Base-by-base conservation (phyloP, 805 yeast species). In the Saccharomycopsis capsularis region DNA sequence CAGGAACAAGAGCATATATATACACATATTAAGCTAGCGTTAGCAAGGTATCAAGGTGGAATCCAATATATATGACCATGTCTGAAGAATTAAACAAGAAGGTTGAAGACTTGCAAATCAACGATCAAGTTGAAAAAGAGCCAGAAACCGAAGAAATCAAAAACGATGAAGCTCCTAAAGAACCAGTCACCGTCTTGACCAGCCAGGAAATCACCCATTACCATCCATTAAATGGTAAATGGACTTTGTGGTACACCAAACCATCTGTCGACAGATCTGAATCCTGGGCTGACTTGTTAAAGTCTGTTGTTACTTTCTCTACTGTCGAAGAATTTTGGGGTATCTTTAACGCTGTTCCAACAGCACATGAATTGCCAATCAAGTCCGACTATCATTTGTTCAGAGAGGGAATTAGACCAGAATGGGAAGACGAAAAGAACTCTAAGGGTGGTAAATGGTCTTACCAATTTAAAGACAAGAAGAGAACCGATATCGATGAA, bases 241-340 rank as follows among this genome's bases (percentile, higher is more conserved):
- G 96, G 97, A 88, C 98, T 21, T 77, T 91, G 63, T 91, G 99
- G 99, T 93, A 88, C 76, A 86, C 95, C 52, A 89, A 89, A 72
- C 98, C 99, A 54, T 82, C 87, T 53, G 79, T 81, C 53, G 85
- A 81, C 62, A 74, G 73, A 56, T 71, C 72, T 57, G 95, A 88
- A 69, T 80, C 87, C 60, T 91, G 98, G 98, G 78, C 87, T 48
- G 95, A 90, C 62, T 76, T 89, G 57, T 76, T 93, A 63, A 89
- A 89, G 71, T 95, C 96, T 50, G 95, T 93, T 45, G 91, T 89
- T 59, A 79, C 95, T 22, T 88, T 93, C 60, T 77, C 81, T 48
- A 81, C 96, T n/a, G 98, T 93, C 46, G 99, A 93, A 73, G 97
- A 91, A 68, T 93, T 93, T 73, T 93, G 99, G 99, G 99, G 98